Conservation (phyloP, 2,329 filamentous ascomycete species). For the Stemphylium vesicarium region DNA sequence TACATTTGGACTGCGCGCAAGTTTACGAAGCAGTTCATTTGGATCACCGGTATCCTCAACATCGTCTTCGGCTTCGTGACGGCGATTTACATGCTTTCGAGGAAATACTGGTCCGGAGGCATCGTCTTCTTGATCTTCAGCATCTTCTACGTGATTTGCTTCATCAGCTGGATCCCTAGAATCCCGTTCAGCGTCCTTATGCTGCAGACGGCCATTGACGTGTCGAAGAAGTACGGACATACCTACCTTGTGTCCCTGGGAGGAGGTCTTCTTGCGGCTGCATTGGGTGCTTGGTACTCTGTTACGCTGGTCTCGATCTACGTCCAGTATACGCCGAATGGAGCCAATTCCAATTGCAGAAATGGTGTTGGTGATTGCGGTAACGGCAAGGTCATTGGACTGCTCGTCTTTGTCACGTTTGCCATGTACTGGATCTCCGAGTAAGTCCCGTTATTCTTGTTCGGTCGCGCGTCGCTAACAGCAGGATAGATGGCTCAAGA, state of each 20-base stretch:
- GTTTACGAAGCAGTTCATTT: constrained; percentile 91
- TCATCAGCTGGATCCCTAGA: constrained; percentile 82
- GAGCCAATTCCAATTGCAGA: constrained; percentile 61
- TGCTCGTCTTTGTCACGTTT: constrained; percentile 87
- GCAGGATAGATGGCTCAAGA: constrained; percentile 73
- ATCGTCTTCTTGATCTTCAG: constrained; percentile 86
- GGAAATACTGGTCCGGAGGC: constrained; percentile 79
- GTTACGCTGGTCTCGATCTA: constrained; percentile 88
- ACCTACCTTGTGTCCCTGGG: constrained; percentile 86
- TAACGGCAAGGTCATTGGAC: constrained; percentile 77
- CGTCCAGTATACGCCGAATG: constrained; percentile 75
- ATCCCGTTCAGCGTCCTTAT: constrained; percentile 93
- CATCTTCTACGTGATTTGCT: constrained; percentile 74
- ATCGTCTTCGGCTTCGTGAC: constrained; percentile 84
- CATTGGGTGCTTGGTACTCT: constrained; percentile 83
- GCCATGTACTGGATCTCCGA: constrained; percentile 94
- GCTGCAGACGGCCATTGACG: constrained; percentile 84
- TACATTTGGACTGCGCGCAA: constrained; percentile 78
- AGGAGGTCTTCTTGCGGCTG: constrained; percentile 77
- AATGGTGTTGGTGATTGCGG: constrained; percentile 69
- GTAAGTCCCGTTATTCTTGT: constrained; percentile 21
- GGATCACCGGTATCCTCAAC: constrained; percentile 70
- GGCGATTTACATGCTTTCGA: constrained; percentile 81
- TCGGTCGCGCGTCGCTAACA: constrained; percentile 38
- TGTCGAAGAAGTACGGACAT: constrained; percentile 82